These are phyloP conservation scores for Fusarium verticillioides DNA, from an alignment of 2,329 filamentous ascomycete species.

Conservation along the genomic window DNA sequence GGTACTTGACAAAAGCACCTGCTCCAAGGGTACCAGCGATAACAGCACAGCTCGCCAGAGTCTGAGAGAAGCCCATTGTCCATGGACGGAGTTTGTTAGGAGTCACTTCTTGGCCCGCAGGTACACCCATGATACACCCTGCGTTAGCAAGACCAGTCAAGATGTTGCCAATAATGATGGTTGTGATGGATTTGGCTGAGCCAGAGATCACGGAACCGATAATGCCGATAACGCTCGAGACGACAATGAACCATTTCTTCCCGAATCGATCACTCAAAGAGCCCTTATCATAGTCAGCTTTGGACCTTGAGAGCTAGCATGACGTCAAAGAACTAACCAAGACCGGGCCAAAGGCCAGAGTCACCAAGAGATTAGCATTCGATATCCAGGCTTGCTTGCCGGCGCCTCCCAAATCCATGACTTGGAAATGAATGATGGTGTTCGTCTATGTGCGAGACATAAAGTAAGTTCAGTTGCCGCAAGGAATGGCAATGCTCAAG, in stretches of 20 bases:
- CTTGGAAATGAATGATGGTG: not conserved
- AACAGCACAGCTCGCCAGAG: not conserved
- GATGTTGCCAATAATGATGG: not conserved
- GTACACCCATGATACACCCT: not conserved
- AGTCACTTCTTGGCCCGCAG: not conserved
- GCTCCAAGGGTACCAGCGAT: not conserved
- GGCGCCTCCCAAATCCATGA: not conserved
- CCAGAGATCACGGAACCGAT: not conserved
- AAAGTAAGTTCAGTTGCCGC: not conserved
- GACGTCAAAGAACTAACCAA: rapidly evolving
- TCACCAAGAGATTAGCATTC: not conserved
- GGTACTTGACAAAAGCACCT: not conserved
- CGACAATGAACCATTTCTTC: not conserved
- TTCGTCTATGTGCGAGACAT: not conserved
- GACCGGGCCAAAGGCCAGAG: not conserved
- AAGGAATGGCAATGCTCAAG: too few relatives aligned
- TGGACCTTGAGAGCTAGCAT: rapidly evolving
- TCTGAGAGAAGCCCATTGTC: not conserved
- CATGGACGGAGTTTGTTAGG: not conserved
- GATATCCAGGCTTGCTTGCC: not conserved
- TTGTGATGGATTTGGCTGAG: not conserved
- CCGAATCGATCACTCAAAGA: not conserved
- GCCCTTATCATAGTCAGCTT: not conserved
- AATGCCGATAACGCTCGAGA: not conserved
- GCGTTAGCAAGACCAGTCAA: not conserved